A percentile compares a stretch with the other conserved stretches of the same genome.
These are phyloP conservation scores for Hygrophila difformis DNA, from an alignment of 257 asterid genomes.

Conservation along the genomic window DNA sequence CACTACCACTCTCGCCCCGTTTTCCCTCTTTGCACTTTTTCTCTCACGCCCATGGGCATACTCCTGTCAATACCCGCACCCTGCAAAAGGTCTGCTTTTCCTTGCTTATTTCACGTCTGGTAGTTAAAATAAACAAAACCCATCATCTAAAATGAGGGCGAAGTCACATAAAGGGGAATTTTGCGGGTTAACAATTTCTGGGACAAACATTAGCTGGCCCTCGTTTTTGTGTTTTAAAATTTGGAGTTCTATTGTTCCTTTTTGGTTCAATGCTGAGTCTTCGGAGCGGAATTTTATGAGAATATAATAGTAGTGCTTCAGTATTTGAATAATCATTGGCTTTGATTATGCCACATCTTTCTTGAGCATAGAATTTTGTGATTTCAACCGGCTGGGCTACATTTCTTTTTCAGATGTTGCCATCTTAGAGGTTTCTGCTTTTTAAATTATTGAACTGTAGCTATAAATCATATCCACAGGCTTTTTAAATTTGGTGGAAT, in stretches of 20 bases:
- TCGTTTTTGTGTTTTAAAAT: slow-evolving; percentile 9
- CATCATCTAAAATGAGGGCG: too few relatives aligned
- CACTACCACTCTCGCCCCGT: slow-evolving; percentile 13
- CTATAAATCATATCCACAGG: not conserved
- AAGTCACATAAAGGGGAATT: not conserved
- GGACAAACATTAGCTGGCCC: not conserved
- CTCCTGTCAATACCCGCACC: slow-evolving; percentile 15
- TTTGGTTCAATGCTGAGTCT: slow-evolving; percentile 6
- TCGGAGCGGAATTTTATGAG: too few relatives aligned
- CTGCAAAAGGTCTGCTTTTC: slow-evolving; percentile 20
- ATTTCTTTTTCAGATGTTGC: too few relatives aligned
- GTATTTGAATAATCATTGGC: too few relatives aligned
- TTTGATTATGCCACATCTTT: too few relatives aligned
- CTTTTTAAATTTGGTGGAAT: not conserved
- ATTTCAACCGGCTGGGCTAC: too few relatives aligned
- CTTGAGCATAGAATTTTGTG: too few relatives aligned
- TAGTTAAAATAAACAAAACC: too few relatives aligned
- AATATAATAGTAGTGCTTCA: too few relatives aligned
- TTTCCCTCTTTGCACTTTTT: slow-evolving; percentile 18
- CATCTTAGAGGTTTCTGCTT: too few relatives aligned
- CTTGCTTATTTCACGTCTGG: not conserved
- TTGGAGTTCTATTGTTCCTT: not conserved
- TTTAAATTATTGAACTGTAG: too few relatives aligned
- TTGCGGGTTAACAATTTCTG: not conserved
- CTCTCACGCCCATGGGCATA: slow-evolving; percentile 15